Evolutionary conservation across 495 filamentous ascomycete species (phyloP).

Genomic region (Talaromyces stipitatus): DNA sequence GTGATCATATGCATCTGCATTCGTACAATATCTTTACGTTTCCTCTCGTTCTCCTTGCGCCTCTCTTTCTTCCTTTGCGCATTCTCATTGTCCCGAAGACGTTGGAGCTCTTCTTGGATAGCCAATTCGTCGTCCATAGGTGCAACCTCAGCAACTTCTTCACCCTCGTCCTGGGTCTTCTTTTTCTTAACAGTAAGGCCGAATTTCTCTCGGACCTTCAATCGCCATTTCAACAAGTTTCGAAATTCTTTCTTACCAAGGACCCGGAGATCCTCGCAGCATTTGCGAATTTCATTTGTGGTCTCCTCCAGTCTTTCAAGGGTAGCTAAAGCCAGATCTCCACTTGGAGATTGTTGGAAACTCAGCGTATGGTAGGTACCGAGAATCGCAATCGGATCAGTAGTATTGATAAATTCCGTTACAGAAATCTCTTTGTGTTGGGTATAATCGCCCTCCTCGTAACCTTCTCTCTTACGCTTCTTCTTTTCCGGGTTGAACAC

Average conservation of each 20-base stretch:
- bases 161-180: constrained; percentile 30
- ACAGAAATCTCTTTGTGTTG: constrained; percentile 85
- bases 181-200: constrained; percentile 75
- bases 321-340: constrained; percentile 80
- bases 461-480: constrained; percentile 94
- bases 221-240: constrained; percentile 81
- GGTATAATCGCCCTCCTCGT: constrained; percentile 90
- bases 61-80: constrained; percentile 70
- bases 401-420: constrained; percentile 90
- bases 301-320: constrained; percentile 89
- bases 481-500: constrained; percentile 97
- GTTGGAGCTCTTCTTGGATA: constrained; percentile 79
- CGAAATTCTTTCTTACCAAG: constrained; percentile 94
- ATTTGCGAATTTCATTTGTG: constrained; percentile 74
- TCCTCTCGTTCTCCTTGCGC: constrained; percentile 79
- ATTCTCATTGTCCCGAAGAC: constrained; percentile 67
- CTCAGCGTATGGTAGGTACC: constrained; percentile 76
- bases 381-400: constrained; percentile 92
- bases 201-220: constrained; percentile 86
- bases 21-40: constrained; percentile 80
- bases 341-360: constrained; percentile 67
- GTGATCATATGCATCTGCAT: constrained; percentile 97
- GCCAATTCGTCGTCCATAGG: constrained; percentile 90
- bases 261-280: constrained; percentile 83
- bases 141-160: constrained; percentile 64